A percentile compares a stretch with the other conserved stretches of the same genome.
phyloP scores from a whole-genome alignment of 2,329 filamentous ascomycete species.

The Neopestalotiopsis clavispora region DNA sequence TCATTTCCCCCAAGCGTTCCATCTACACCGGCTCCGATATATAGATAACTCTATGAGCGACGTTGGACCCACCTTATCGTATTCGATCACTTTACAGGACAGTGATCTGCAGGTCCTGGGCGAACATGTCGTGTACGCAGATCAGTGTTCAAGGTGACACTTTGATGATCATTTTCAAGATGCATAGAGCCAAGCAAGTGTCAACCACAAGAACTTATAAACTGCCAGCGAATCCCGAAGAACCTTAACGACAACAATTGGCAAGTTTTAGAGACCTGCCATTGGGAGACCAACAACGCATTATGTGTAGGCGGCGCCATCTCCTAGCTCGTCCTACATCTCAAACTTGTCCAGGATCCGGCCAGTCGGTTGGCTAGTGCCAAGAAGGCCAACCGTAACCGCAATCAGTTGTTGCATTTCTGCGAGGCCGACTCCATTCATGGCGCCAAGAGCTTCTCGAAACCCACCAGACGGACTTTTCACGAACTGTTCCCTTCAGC shows the following conservation, averaged over 20 bases:
- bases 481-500: not conserved
- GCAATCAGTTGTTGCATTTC: not conserved
- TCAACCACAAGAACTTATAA: not conserved
- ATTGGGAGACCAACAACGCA: not conserved
- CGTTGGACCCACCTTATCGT: not conserved
- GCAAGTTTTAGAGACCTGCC: not conserved
- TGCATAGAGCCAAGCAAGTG: not conserved
- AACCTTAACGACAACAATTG: not conserved
- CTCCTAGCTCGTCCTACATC: not conserved
- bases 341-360: conserved; percentile 8
- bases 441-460: conserved; percentile 28
- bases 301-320: not conserved
- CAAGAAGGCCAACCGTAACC: conserved; percentile 8
- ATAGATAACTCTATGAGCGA: not conserved
- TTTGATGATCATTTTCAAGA: not conserved
- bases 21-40: not conserved
- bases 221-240: not conserved
- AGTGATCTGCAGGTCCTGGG: not conserved
- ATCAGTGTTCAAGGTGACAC: not conserved
- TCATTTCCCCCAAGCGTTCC: not conserved
- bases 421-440: not conserved
- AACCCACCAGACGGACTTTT: conserved; percentile 26
- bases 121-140: not conserved
- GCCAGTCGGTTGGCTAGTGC: conserved; percentile 5
- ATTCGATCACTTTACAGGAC: not conserved